Evolutionary conservation across 495 filamentous ascomycete genomes (phyloP), one percentile per base, ranked within the genome.

Genomic region (Bathelium albidoporum): DNA sequence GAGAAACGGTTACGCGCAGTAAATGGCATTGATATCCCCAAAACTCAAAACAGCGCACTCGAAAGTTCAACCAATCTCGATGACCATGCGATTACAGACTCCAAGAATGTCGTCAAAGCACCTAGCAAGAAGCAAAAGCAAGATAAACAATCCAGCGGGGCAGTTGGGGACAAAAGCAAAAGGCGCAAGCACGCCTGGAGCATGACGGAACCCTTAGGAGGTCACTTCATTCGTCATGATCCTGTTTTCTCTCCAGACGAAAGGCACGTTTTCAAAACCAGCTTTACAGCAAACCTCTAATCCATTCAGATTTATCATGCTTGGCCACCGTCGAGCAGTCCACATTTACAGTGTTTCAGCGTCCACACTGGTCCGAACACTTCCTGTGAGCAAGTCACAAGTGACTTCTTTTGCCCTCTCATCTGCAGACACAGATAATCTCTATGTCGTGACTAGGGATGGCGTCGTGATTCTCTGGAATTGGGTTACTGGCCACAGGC

Each of bases 211-310:
- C 76, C 85, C 24, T 77, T 86, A 72, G 89, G 85, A 60, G 89
- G 89, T 7, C 78, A 84, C 45, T 87, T 89, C 75, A 71, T 86
- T 39, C 78, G 89, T 68, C 76, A 89, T 61, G 90, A 96, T 66
- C 88, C 92, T 0, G 77, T 90, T 26, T 87, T 96, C 73, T 86
- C 89, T 14, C 65, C 69, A 4, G 88, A 97, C 75, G 91, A 96
- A 74, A 84, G 87, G 90, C 95, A 77, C 68, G 85, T 75, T 58
- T 11, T 55, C 22, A n/a, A 11, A 28, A 28, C 16, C 49, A 10
- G 7, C 29, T 5, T 28, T 11, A 7, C 24, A 55, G 9, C 24
- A 9, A 9, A 28, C 9, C 16, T 16, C 49, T 55, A 55, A 55
- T 24, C 9, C 24, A n/a, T n/a, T 26, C 16, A 55, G 49, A 55